These are phyloP conservation scores for Mycena filopes DNA, from an alignment of 768 basidiomycete species.

Conservation along the genomic window DNA sequence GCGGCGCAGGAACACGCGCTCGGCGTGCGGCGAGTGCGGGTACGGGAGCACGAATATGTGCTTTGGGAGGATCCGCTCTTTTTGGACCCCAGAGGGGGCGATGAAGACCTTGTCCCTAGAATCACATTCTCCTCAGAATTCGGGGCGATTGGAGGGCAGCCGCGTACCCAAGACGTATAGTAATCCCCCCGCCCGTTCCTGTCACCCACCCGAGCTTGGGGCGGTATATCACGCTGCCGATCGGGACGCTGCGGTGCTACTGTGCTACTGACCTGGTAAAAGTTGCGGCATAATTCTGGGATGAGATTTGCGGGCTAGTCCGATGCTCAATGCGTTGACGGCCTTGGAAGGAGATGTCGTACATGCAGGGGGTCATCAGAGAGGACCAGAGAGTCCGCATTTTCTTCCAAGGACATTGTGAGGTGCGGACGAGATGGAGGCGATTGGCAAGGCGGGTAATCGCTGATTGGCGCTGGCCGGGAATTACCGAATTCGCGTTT, in stretches of 20 bases:
- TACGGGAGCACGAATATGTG: conserved; percentile 91
- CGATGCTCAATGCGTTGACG: conserved; percentile 15
- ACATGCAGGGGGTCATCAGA: conserved; percentile 75
- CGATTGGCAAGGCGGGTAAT: conserved; percentile 3
- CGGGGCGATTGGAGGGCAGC: not conserved
- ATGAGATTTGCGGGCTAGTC: conserved; percentile 90
- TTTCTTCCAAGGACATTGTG: conserved; percentile 19
- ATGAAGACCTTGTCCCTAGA: conserved; percentile 82
- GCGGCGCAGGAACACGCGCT: conserved; percentile 82
- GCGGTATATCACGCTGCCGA: conserved; percentile 14
- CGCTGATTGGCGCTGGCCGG: no score
- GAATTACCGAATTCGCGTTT: no score
- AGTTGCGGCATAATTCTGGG: conserved; percentile 83
- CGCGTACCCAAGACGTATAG: conserved; percentile 73
- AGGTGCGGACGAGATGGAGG: not conserved
- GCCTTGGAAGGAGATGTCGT: conserved; percentile 36
- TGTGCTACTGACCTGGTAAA: conserved; percentile 65
- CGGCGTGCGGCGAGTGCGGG: conserved; percentile 74
- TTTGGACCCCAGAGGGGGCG: conserved; percentile 91
- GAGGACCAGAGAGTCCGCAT: conserved; percentile 62
- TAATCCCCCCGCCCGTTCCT: conserved; percentile 87
- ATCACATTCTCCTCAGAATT: not conserved
- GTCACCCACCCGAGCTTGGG: conserved; percentile 88
- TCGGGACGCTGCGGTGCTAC: not conserved
- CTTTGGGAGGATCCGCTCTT: conserved; percentile 84